Percentiles rank a stretch among this genome's conserved stretches.
These are phyloP conservation scores for Leccinum longicurvipes DNA, from an alignment of 768 basidiomycete species.

Conservation along the genomic window DNA sequence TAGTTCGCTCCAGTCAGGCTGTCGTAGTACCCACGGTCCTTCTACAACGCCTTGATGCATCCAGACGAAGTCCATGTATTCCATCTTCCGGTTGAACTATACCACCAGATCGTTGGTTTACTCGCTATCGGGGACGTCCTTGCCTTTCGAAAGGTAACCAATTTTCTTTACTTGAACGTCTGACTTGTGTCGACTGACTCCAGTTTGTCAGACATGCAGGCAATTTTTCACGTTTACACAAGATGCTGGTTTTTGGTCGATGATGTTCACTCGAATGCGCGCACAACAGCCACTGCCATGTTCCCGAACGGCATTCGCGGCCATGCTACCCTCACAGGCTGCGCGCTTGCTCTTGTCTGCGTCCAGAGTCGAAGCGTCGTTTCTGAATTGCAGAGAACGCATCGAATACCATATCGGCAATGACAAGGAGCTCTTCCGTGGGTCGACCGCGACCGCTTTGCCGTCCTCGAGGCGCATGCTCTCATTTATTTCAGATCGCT, in stretches of 20 bases:
- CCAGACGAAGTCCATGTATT: not conserved
- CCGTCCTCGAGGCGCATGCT: conserved; percentile 9
- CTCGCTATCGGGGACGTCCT: conserved; percentile 18
- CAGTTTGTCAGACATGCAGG: conserved; percentile 23
- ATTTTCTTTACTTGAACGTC: not conserved
- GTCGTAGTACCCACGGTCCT: not conserved
- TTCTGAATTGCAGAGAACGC: conserved; percentile 12
- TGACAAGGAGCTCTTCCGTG: not conserved
- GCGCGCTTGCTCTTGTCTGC: conserved; percentile 16
- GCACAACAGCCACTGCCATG: conserved; percentile 14
- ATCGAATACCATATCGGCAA: not conserved
- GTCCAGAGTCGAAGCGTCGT: conserved; percentile 12
- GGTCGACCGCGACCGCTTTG: not conserved
- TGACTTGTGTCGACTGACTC: not conserved
- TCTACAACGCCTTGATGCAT: not conserved
- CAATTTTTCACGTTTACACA: conserved; percentile 15
- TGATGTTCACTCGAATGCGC: conserved; percentile 11
- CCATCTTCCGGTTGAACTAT: conserved; percentile 19
- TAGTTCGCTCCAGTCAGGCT: not conserved
- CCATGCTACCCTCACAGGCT: conserved; percentile 8
- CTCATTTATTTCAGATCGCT: conserved; percentile 18
- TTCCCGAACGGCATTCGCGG: conserved; percentile 9
- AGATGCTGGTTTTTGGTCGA: conserved; percentile 18
- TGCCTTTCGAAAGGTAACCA: conserved; percentile 13
- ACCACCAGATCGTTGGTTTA: conserved; percentile 8